Percentiles rank a stretch among this genome's conserved stretches.
phyloP scores from a whole-genome alignment of 805 yeast species.

The Saccharomyces jurei region DNA sequence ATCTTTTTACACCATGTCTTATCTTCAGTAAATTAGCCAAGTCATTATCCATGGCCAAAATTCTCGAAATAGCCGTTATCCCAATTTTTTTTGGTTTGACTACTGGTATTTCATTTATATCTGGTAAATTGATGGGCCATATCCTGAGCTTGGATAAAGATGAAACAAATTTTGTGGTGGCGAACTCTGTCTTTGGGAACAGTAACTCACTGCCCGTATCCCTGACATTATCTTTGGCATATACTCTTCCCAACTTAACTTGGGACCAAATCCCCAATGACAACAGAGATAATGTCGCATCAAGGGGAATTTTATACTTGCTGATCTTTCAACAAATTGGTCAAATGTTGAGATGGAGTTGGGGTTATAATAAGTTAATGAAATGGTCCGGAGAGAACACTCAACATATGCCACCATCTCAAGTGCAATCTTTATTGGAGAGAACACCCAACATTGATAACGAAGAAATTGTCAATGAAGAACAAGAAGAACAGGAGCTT shows the following conservation, averaged over 20 bases:
- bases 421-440: constrained; percentile 12
- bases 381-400: constrained; percentile 35
- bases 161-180: constrained; percentile 86
- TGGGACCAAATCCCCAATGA: constrained; percentile 72
- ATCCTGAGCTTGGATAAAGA: constrained; percentile 54
- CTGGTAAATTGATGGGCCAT: constrained; percentile 50
- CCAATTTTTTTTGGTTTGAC: constrained; percentile 79
- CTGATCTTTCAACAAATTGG: constrained; percentile 77
- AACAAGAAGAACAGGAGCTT: not conserved
- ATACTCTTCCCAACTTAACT: constrained; percentile 63
- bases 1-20: constrained; percentile 89
- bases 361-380: constrained; percentile 73
- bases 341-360: constrained; percentile 75
- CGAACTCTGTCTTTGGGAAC: constrained; percentile 95
- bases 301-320: constrained; percentile 67
- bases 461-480: not conserved
- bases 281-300: constrained; percentile 59
- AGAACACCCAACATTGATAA: not conserved
- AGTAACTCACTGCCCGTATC: constrained; percentile 93
- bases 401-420: constrained; percentile 27
- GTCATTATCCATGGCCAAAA: constrained; percentile 61
- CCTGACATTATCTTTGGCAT: constrained; percentile 68
- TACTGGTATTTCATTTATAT: constrained; percentile 63
- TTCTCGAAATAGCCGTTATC: constrained; percentile 72
- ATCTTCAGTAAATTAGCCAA: constrained; percentile 76